Percentiles rank a stretch among this genome's conserved stretches.
Conservation (phyloP, 306 rosid species). For the Alnus glutinosa region DNA sequence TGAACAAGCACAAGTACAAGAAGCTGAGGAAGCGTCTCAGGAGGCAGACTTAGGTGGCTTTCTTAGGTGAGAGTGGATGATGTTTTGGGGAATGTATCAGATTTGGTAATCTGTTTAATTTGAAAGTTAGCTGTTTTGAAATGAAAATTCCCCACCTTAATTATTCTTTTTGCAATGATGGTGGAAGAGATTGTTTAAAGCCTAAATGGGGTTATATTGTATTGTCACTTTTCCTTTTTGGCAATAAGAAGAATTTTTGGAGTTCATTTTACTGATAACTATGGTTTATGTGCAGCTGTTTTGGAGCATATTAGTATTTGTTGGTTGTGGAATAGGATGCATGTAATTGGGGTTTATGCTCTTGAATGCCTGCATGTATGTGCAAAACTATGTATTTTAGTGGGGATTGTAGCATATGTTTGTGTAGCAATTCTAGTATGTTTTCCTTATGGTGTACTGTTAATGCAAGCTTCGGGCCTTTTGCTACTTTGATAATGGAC, state of each 20-base stretch:
- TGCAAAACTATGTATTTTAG: neutral
- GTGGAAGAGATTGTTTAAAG: slow-evolving; percentile 2
- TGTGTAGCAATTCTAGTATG: neutral
- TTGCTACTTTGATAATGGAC: neutral
- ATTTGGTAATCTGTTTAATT: slow-evolving; percentile 2
- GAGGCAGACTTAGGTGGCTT: slow-evolving; percentile 48
- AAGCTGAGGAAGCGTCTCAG: slow-evolving; percentile 70
- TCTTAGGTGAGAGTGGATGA: slow-evolving; percentile 40
- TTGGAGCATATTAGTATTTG: neutral
- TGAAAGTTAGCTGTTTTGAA: neutral
- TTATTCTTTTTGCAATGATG: slow-evolving; percentile 4
- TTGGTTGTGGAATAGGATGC: slow-evolving; percentile 12
- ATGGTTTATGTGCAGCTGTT: slow-evolving; percentile 6
- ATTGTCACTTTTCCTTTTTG: neutral
- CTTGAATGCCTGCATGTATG: neutral
- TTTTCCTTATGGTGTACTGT: neutral
- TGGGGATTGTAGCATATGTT: slow-evolving; percentile 1
- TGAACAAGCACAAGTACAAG: slow-evolving; percentile 83
- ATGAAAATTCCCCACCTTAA: too few species aligned
- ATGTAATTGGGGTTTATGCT: neutral
- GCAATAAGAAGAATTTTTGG: slow-evolving; percentile 7
- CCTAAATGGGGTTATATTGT: slow-evolving; percentile 9
- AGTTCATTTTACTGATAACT: slow-evolving; percentile 9
- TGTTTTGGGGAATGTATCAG: slow-evolving; percentile 17
- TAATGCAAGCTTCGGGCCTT: neutral